Percentiles rank a stretch among this genome's conserved stretches.
phyloP scores from a whole-genome alignment of 2,329 filamentous ascomycete genomes.

The Pestalotiopsis fici region DNA sequence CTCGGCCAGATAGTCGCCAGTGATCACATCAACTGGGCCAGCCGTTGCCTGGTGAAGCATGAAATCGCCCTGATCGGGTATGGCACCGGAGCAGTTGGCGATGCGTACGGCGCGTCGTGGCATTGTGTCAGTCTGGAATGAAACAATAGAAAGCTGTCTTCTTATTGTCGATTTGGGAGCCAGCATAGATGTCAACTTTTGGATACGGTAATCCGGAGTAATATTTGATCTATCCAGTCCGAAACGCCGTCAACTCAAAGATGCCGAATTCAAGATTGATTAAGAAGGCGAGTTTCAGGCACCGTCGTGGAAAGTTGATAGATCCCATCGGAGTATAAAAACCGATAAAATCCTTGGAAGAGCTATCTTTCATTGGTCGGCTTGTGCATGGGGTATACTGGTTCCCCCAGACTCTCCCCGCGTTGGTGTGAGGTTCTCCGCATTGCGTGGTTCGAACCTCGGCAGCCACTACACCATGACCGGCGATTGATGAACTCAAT shows the following conservation, averaged over 20 bases:
- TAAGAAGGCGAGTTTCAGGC: neutral
- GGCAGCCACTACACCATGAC: neutral
- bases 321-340: neutral
- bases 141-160: neutral
- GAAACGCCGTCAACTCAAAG: neutral
- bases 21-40: constrained; percentile 41
- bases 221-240: neutral
- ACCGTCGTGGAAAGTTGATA: neutral
- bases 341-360: neutral
- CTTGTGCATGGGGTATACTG: neutral
- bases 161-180: neutral
- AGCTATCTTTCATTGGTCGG: neutral
- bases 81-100: constrained; percentile 23
- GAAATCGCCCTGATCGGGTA: constrained; percentile 18
- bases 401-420: neutral
- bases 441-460: neutral
- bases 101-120: constrained; percentile 19
- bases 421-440: neutral
- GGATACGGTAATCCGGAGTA: neutral
- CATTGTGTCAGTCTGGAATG: constrained; percentile 4
- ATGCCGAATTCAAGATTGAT: neutral
- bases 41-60: constrained; percentile 26
- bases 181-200: neutral
- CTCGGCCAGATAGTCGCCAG: constrained; percentile 41
- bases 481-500: neutral